These are phyloP conservation scores for Fusarium aywerte DNA, from an alignment of 2,329 filamentous ascomycete species.

Conservation along the genomic window DNA sequence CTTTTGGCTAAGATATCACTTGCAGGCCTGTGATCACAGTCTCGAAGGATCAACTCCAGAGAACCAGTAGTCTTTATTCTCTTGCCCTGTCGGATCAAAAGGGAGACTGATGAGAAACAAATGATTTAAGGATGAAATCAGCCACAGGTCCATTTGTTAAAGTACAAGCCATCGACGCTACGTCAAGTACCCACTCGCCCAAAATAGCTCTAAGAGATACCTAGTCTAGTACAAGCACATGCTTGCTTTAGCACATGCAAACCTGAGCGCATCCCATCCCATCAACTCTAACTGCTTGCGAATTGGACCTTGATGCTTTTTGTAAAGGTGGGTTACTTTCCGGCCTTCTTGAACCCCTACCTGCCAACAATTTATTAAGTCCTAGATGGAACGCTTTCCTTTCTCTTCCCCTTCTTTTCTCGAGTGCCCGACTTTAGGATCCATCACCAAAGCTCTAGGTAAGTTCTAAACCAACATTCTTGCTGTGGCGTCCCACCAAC, in stretches of 20 bases:
- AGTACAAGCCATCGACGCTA: conserved; percentile 3
- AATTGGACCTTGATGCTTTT: conserved; percentile 11
- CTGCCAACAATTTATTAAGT: conserved; percentile 22
- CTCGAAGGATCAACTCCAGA: not conserved
- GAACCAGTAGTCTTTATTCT: not conserved
- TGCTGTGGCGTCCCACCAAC: conserved; percentile 44
- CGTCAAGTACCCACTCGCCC: conserved; percentile 34
- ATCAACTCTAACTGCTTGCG: conserved; percentile 13
- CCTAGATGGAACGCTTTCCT: conserved; percentile 5
- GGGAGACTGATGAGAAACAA: conserved; percentile 28
- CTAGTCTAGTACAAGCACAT: conserved; percentile 38
- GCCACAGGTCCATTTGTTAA: conserved; percentile 5
- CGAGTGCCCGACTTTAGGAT: conserved; percentile 7
- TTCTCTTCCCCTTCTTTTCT: not conserved
- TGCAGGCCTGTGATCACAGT: not conserved
- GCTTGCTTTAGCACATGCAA: conserved; percentile 35
- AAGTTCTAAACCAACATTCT: conserved; percentile 14
- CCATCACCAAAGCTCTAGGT: not conserved
- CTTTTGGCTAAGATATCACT: conserved; percentile 5
- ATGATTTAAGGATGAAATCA: conserved; percentile 17
- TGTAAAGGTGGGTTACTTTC: conserved; percentile 31
- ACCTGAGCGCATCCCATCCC: conserved; percentile 7
- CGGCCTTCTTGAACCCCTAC: conserved; percentile 17
- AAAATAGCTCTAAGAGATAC: conserved; percentile 37
- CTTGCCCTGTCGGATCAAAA: not conserved